Evolutionary conservation across 331 rosid genomes (phyloP).

Genomic region (Quercus lobata): DNA sequence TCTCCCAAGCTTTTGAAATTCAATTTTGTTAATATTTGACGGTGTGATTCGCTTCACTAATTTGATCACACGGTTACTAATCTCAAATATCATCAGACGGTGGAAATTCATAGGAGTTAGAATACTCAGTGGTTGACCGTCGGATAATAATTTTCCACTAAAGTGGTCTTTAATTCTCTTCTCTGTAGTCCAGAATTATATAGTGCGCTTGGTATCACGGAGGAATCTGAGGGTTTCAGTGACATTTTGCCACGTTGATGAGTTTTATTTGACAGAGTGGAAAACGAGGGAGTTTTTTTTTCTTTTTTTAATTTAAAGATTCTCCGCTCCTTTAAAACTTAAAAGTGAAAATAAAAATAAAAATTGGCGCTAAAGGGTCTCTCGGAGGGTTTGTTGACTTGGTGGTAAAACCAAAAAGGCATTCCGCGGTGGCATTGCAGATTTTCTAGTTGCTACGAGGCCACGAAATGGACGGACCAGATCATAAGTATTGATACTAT

Average conservation of each 20-base stretch:
- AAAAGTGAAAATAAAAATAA: slow-evolving; percentile 16
- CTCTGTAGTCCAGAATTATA: background rate
- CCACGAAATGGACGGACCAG: background rate
- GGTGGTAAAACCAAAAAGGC: background rate
- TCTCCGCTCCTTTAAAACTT: slow-evolving; percentile 18
- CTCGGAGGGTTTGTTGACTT: slow-evolving; percentile 17
- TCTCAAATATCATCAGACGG: slow-evolving; percentile 24
- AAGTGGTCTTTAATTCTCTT: background rate
- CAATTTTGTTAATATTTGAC: slow-evolving; percentile 68
- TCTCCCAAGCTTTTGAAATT: slow-evolving; percentile 89
- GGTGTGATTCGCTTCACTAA: slow-evolving; percentile 28
- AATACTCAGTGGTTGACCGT: slow-evolving; percentile 30
- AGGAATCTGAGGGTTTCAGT: background rate
- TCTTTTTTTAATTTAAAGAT: background rate
- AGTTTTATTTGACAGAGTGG: background rate
- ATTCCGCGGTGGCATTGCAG: background rate
- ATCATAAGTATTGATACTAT: background rate
- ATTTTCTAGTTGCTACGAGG: background rate
- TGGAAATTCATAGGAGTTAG: slow-evolving; percentile 37
- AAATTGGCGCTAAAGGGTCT: slow-evolving; percentile 39
- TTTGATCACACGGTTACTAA: slow-evolving; percentile 33
- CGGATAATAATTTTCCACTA: slow-evolving; percentile 22
- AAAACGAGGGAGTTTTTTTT: slow-evolving; percentile 1
- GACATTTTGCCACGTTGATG: slow-evolving; percentile 14
- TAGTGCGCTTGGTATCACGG: slow-evolving; percentile 7